These are phyloP conservation scores for Stachybotrys chartarum DNA, from an alignment of 2,329 filamentous ascomycete species.

Conservation along the genomic window DNA sequence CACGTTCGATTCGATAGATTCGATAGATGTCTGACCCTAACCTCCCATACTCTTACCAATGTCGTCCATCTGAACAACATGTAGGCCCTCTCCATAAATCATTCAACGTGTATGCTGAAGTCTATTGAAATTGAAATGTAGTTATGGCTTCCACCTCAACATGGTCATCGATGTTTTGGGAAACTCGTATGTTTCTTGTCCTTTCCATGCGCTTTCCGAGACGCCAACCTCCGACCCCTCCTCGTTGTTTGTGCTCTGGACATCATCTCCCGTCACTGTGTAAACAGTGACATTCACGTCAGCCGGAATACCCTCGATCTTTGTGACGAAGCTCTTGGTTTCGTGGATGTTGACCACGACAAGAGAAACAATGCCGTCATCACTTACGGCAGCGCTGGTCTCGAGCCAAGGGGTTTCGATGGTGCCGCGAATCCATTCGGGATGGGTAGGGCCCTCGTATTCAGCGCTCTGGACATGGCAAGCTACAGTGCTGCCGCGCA, in stretches of 20 bases:
- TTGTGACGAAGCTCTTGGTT: constrained; percentile 49
- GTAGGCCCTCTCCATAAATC: no score
- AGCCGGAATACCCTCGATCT: constrained; percentile 44
- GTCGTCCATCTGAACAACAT: no score
- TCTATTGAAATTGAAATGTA: no score
- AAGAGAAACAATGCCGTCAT: constrained; percentile 53
- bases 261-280: constrained; percentile 38
- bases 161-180: constrained; percentile 64
- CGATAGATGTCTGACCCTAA: no score
- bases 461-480: constrained; percentile 55
- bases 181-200: constrained; percentile 55
- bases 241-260: constrained; percentile 55
- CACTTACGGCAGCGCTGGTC: constrained; percentile 53
- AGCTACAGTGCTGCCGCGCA: constrained; percentile 65
- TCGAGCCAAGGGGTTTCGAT: constrained; percentile 66
- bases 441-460: constrained; percentile 61
- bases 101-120: no score
- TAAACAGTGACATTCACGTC: constrained; percentile 50
- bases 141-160: constrained; percentile 49
- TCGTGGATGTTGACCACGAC: constrained; percentile 69
- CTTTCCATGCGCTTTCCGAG: constrained; percentile 48
- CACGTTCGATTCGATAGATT: no score
- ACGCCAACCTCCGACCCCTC: constrained; percentile 52
- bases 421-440: constrained; percentile 56
- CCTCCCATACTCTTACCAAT: no score